These are phyloP conservation scores for Protomyces inundatus DNA, from an alignment of 1,139 yeast genomes.

Conservation along the genomic window DNA sequence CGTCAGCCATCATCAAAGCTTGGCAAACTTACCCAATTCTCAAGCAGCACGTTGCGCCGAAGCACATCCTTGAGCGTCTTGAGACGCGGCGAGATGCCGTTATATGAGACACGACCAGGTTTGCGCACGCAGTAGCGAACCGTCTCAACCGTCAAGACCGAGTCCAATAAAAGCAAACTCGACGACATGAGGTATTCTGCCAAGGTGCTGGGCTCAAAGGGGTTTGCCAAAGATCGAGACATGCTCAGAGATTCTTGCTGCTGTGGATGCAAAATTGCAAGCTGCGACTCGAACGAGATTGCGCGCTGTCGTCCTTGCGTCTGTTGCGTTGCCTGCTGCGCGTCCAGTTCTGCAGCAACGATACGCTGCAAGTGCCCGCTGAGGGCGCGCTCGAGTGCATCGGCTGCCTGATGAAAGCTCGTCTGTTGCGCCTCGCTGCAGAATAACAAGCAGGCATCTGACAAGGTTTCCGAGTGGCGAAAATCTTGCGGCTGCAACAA, in stretches of 20 bases:
- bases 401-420: background rate
- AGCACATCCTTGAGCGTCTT: background rate
- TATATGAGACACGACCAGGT: background rate
- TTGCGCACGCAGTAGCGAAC: background rate
- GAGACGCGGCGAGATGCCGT: background rate
- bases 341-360: too few relatives aligned
- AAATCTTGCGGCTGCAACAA: background rate
- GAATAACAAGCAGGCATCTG: background rate
- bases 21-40: background rate
- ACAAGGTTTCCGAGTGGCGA: background rate
- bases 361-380: too few relatives aligned
- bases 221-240: background rate
- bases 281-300: background rate
- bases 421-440: background rate
- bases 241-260: too few relatives aligned
- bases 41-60: background rate
- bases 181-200: background rate
- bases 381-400: background rate
- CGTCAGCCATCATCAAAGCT: background rate
- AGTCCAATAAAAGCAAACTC: background rate
- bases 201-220: background rate
- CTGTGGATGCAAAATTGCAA: background rate
- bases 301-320: background rate
- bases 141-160: background rate
- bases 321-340: background rate